Base-by-base conservation (phyloP, 1,284 basidiomycete species). In the Puccinia coronata region DNA sequence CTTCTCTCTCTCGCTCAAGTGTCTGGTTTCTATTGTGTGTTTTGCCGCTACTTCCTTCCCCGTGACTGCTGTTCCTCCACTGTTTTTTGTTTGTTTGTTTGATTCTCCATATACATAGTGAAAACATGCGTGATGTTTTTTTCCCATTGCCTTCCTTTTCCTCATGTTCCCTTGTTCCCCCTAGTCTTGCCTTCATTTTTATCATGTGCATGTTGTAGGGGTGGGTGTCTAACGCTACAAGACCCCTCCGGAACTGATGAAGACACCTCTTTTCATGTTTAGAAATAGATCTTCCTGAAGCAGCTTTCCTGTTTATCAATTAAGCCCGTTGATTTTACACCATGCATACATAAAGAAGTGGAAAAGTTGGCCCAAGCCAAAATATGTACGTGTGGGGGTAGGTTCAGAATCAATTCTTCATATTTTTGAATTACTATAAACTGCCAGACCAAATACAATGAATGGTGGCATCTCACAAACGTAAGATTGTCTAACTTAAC, bases 11-110 rank as follows among this genome's bases (percentile, higher is more conserved):
- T 55, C 43, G 12, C 16, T 20, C 28, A 51, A 73, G 36, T 73
- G 47, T 34, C 71, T 73, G 34, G 43, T 73, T 73, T 70, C 41
- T 70, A 28, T 57, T 73, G 49, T 73, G 67, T 49, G 67, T 47
- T 69, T 69, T 69, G 6, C 34, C n/a, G 59, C 59, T 69, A n/a
- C n/a, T 49, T 69, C 41, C 47, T 49, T 69, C 43, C 47, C n/a
- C 20, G 31, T 41, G 67, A 69, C 59, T 63, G 59, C 59, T n/a
- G 59, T 63, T 63, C 18, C 28, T 14, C 28, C 28, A 57, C 25
- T 6, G 25, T 63, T 63, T n/a, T 39, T 6, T 57, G 9, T 23
- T 31, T 57, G 41, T 67, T 25, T 67, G 41, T 69, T 28, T 51
- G 47, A 69, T 47, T 69, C 28, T 51, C 34, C 3, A 63, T 4